phyloP scores from a whole-genome alignment of 2,329 filamentous ascomycete species.

The Cryphonectria parasitica region DNA sequence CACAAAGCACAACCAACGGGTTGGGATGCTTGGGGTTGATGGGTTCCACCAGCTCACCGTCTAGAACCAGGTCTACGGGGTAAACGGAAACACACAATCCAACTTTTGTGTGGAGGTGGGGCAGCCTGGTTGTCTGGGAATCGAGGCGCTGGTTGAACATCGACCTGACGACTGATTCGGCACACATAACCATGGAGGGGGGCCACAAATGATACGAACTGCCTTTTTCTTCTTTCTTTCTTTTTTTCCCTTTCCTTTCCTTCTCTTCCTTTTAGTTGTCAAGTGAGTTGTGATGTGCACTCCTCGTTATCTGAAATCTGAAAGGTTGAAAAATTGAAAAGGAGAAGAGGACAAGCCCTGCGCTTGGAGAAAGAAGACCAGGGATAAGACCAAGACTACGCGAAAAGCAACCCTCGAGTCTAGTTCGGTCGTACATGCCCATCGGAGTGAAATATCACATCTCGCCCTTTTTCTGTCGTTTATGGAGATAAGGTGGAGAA shows the following conservation, averaged over 20 bases:
- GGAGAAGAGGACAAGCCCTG: too few species aligned
- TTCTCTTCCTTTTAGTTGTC: too few species aligned
- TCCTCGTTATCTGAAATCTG: background rate
- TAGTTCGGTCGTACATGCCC: too few species aligned
- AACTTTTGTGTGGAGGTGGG: constrained; percentile 2
- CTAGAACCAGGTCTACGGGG: constrained; percentile 1
- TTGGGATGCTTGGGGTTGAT: background rate
- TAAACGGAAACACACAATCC: background rate
- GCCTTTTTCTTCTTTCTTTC: background rate
- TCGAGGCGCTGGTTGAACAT: background rate
- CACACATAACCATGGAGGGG: too few species aligned
- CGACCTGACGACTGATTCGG: background rate
- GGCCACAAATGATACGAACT: background rate
- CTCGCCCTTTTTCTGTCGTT: too few species aligned
- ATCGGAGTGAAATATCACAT: too few species aligned
- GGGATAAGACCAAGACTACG: too few species aligned
- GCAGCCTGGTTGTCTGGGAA: background rate
- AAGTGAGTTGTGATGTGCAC: background rate
- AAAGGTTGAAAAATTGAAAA: too few species aligned
- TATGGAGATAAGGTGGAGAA: fast-evolving
- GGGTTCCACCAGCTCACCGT: background rate
- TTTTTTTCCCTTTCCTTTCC: too few species aligned
- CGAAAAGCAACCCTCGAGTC: too few species aligned
- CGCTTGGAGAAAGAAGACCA: too few species aligned
- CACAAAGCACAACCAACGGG: background rate